Conservation (phyloP, 345 rosid species). For the Eucalyptus urophylla region DNA sequence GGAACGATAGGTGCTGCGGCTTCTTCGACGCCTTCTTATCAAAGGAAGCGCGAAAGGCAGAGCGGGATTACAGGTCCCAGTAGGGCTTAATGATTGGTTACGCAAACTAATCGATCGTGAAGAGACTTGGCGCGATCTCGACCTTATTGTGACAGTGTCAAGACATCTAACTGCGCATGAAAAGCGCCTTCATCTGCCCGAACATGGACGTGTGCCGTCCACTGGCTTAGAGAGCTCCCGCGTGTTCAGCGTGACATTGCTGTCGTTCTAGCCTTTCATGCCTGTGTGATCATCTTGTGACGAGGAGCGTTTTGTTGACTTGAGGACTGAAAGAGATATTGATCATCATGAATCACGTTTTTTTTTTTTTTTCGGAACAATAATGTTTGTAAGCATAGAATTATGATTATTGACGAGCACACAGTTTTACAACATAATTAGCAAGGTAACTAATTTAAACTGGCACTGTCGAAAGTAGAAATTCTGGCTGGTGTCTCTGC, state of each 20-base stretch:
- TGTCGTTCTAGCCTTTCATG: background rate
- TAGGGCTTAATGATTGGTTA: background rate
- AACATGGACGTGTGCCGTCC: background rate
- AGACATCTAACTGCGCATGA: background rate
- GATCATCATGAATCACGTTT: background rate
- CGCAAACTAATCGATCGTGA: background rate
- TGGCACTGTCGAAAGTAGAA: conserved; percentile 18
- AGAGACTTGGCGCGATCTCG: background rate
- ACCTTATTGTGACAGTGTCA: background rate
- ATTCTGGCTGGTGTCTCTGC: conserved; percentile 60
- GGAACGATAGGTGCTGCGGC: background rate
- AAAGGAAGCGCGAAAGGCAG: background rate
- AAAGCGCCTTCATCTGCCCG: background rate
- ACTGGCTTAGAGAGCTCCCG: background rate
- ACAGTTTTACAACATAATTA: background rate
- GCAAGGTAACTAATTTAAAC: background rate
- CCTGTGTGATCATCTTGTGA: background rate
- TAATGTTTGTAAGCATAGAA: background rate
- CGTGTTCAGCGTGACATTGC: background rate
- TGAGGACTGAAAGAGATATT: background rate
- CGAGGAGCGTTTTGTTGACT: background rate
- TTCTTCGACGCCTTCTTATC: background rate
- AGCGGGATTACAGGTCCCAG: background rate
- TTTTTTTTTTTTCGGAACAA: background rate
- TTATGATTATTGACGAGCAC: background rate